Conservation (phyloP, 2,329 filamentous ascomycete genomes). For the Leptosphaerulina australis region DNA sequence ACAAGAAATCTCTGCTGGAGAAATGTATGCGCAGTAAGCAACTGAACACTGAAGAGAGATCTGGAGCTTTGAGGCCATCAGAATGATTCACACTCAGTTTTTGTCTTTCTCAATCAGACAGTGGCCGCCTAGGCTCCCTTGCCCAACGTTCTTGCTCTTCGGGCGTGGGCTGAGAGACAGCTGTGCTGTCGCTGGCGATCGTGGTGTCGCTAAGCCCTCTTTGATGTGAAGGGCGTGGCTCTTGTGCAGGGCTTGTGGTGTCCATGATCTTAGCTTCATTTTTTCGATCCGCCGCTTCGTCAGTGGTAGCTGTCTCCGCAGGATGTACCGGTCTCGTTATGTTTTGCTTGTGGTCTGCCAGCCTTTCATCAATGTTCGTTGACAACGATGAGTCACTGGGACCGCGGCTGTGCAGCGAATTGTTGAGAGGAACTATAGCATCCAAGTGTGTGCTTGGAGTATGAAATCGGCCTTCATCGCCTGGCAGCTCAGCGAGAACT, state of each 20-base stretch:
- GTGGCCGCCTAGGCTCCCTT: slow-evolving; percentile 16
- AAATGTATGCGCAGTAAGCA: slow-evolving; percentile 5
- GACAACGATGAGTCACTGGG: slow-evolving; percentile 36
- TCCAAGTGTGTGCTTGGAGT: slow-evolving; percentile 25
- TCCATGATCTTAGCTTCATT: background rate
- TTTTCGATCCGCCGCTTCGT: background rate
- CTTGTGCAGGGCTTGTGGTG: slow-evolving; percentile 5
- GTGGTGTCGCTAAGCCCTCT: slow-evolving; percentile 43
- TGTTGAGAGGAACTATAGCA: slow-evolving; percentile 20
- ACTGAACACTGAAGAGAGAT: background rate
- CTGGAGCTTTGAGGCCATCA: background rate
- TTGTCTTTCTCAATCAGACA: slow-evolving; percentile 19
- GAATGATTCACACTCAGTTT: background rate
- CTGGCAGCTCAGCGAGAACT: slow-evolving; percentile 40
- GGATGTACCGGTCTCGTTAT: background rate
- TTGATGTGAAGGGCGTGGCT: slow-evolving; percentile 39
- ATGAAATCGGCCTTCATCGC: slow-evolving; percentile 34
- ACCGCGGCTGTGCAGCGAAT: slow-evolving; percentile 25
- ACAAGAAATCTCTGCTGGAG: background rate
- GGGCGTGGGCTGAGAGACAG: slow-evolving; percentile 43
- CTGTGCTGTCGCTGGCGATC: slow-evolving; percentile 42
- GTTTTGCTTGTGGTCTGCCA: slow-evolving; percentile 21
- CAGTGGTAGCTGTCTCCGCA: background rate
- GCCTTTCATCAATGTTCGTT: slow-evolving; percentile 39
- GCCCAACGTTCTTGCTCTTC: slow-evolving; percentile 42